These are phyloP conservation scores for Mucor irregularis DNA, from an alignment of 371 early-diverging fungal species.

Conservation along the genomic window DNA sequence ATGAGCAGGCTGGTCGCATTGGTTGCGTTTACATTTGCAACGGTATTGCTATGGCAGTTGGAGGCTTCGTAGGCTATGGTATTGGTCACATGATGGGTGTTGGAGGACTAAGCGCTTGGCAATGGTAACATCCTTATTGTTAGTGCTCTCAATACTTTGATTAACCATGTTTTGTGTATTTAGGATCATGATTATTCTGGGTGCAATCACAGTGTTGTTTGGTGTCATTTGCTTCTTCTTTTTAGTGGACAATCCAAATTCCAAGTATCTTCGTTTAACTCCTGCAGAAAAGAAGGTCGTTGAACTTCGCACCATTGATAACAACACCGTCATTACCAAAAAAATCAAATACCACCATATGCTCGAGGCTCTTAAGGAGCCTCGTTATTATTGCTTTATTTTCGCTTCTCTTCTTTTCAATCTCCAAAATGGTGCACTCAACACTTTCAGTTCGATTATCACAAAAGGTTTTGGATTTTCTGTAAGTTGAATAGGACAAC, in stretches of 20 bases:
- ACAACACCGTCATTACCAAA: constrained; percentile 15
- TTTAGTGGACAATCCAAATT: constrained; percentile 38
- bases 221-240: constrained; percentile 34
- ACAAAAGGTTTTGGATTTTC: constrained; percentile 42
- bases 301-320: constrained; percentile 28
- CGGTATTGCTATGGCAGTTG: constrained; percentile 58
- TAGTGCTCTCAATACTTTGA: constrained; percentile 30
- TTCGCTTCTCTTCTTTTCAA: constrained; percentile 36
- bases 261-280: constrained; percentile 23
- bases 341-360: constrained; percentile 15
- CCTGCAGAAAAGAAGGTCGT: constrained; percentile 37
- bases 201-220: constrained; percentile 22
- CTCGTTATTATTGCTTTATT: constrained; percentile 27
- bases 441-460: constrained; percentile 37
- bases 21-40: constrained; percentile 44
- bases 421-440: constrained; percentile 42
- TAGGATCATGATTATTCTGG: constrained; percentile 41
- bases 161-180: constrained; percentile 33
- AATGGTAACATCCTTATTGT: constrained; percentile 36
- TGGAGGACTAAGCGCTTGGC: constrained; percentile 49
- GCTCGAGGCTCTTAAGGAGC: constrained; percentile 20
- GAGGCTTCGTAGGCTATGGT: constrained; percentile 64
- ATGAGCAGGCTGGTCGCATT: constrained; percentile 40
- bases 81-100: constrained; percentile 48
- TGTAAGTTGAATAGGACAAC: constrained; percentile 28